Base-by-base conservation (phyloP, 140 eudicot genomes). In the Oenanthe javanica region DNA sequence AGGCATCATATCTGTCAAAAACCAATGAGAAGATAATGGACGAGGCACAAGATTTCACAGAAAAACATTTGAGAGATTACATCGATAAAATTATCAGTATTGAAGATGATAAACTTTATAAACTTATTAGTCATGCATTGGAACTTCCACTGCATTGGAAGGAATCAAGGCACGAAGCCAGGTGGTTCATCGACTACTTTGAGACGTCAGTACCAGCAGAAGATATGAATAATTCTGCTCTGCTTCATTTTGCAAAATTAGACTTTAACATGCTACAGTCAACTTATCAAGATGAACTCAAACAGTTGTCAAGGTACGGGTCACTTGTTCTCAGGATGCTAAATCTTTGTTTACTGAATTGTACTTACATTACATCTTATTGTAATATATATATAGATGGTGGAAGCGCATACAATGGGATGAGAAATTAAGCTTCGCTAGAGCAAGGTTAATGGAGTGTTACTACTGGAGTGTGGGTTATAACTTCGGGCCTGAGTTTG, bases 81-180 rank as follows among this genome's bases (percentile, higher is more conserved):
- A 51, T 64, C 15, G 16, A 57, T 51, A 74, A 84, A 31, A 31
- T 31, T 9, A 47, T 46, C 13, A 21, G 71, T 2, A n/a, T 72
- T 43, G n/a, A n/a, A 36, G 86, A 75, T 79, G 27, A 61, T 16
- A 31, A 63, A 46, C 16, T 74, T 61, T 47, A 43, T 4, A 15
- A 67, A 2, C 79, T 87, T 70, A 89, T 86, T 59, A 23, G 27
- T 5, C 92, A 75, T 52, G 87, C 92, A 13, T 67, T 90, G 80
- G 89, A 87, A 79, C 72, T 80, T 52, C 93, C 91, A 31, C 13
- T 85, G 19, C 90, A 91, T 31, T 87, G 91, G 91, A 85, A 87
- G 59, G 48, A 82, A 38, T 77, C 80, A 12, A 82, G 91, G 73
- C 45, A 79, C 5, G 86, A 87, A 27, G 81, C 91, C 8, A 91